A percentile compares a stretch with the other conserved stretches of the same genome.
Evolutionary conservation across 2,329 filamentous ascomycete genomes (phyloP).

Genomic region (Tricladium varicosporioides): DNA sequence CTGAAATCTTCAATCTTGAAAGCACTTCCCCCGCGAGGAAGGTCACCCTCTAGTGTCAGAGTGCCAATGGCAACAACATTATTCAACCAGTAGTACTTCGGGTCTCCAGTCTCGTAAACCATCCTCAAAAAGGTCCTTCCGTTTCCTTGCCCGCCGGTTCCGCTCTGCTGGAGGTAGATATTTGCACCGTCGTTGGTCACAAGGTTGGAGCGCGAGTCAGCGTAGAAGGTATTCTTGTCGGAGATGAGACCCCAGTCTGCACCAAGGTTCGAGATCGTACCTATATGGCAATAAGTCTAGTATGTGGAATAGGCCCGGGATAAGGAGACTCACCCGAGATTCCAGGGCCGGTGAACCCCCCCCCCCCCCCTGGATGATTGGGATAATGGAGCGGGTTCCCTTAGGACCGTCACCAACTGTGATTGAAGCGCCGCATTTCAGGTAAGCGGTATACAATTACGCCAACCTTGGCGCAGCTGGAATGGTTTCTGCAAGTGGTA

Average conservation of each 20-base stretch:
- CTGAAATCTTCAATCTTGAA: conserved; percentile 16
- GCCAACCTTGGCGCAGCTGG: not conserved
- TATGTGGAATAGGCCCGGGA: too few species aligned
- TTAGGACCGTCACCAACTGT: not conserved
- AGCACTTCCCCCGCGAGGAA: not conserved
- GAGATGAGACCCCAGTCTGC: conserved; percentile 11
- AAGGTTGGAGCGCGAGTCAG: conserved; percentile 7
- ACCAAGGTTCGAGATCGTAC: conserved; percentile 7
- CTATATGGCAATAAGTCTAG: not conserved
- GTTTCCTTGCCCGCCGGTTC: not conserved
- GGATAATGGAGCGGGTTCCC: not conserved
- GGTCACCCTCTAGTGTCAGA: not conserved
- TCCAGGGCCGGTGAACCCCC: not conserved
- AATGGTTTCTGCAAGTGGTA: not conserved
- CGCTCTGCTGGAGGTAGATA: conserved; percentile 8
- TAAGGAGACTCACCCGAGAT: not conserved
- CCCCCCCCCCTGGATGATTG: not conserved
- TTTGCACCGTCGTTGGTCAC: conserved; percentile 10
- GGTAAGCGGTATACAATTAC: not conserved
- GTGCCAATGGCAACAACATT: conserved; percentile 10
- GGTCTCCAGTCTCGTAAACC: conserved; percentile 9
- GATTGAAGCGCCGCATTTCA: not conserved
- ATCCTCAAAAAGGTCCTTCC: conserved; percentile 1
- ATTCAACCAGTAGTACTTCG: conserved; percentile 11
- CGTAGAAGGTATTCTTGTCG: conserved; percentile 1